Percentiles rank a stretch among this genome's conserved stretches.
phyloP scores from a whole-genome alignment of 1,139 yeast species.

The Geotrichum macrosporum region DNA sequence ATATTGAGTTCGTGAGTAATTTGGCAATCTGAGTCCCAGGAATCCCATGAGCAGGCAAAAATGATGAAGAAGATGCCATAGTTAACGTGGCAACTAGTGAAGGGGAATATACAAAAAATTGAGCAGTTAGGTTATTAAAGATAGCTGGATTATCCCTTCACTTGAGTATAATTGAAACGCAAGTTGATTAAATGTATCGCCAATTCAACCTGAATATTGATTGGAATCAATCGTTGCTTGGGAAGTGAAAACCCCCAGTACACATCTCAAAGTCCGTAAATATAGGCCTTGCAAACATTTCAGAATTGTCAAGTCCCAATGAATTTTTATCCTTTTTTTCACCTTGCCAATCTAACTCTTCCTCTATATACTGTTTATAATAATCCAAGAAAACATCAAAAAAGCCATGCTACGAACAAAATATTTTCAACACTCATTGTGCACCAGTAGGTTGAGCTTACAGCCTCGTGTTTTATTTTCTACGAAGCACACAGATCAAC shows the following conservation, averaged over 20 bases:
- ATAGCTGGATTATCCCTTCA: neutral
- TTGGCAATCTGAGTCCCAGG: neutral
- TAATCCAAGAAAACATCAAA: neutral
- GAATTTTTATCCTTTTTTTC: slow-evolving; percentile 8
- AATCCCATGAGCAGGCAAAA: slow-evolving; percentile 6
- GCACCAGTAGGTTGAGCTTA: neutral
- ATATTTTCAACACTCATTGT: neutral
- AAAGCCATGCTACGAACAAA: slow-evolving; percentile 11
- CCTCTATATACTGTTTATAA: neutral
- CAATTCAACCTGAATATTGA: too few species aligned
- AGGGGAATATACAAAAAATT: neutral
- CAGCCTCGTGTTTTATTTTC: slow-evolving; percentile 10
- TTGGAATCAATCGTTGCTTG: too few species aligned
- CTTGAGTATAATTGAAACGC: neutral
- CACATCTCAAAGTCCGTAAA: slow-evolving; percentile 5
- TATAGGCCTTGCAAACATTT: slow-evolving; percentile 6
- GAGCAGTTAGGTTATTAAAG: neutral
- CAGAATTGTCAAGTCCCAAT: slow-evolving; percentile 15
- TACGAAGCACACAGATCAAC: slow-evolving; percentile 6
- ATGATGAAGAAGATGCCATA: slow-evolving; percentile 6
- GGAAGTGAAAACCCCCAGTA: neutral
- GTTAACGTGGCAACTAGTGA: neutral
- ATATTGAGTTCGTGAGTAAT: slow-evolving; percentile 22
- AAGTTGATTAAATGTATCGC: too few species aligned
- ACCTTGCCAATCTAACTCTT: neutral